Base-by-base conservation (phyloP, 208 protist species). In the Crithidia thermophila region DNA sequence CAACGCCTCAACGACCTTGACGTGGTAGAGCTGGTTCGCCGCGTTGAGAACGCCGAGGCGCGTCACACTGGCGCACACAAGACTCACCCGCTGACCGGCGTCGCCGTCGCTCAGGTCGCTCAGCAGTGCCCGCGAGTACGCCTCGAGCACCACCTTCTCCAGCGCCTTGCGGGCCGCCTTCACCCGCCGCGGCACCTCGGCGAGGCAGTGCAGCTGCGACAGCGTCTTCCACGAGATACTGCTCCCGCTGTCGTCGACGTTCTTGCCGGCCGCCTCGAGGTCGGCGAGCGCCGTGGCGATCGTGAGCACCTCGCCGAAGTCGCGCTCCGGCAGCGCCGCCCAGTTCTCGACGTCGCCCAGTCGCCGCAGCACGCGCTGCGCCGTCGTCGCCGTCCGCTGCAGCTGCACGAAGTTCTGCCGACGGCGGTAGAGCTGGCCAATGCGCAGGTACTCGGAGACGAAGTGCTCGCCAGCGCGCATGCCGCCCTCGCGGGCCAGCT, bases 281-380 rank as follows among this genome's bases (percentile, higher is more conserved):
- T 85, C 70, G 8, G 75, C 45, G 53, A 60, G 79, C 52, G 40
- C 56, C 53, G 18, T 77, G 63, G 45, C 84, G 67, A 56, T 87
- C 63, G 39, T 27, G 18, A 81, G 72, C 23, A 96, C 70, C 67
- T 96, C 86, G 14, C 69, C 47, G 51, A 93, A 81, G 53, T 96
- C 88, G 27, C 91, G 78, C 77, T 96, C 91, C 21, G 88, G 91
- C 37, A 96, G 77, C 23, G 81, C 75, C 9, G 81, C 74, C 88
- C 91, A 96, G 77, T 94, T 96, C 58, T 93, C 88, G 20, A 91
- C 64, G 6, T 78, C 71, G 47, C 67, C 43, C 11, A 94, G 52
- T 34, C 72, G 74, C 27, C 71, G 73, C 13, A 78, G 65, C 11
- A 93, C 58, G 1, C 28, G 49, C 42, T 77, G 65, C 14, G 81